Conservation (phyloP, 805 yeast genomes). For the Candida ascalaphidarum region DNA sequence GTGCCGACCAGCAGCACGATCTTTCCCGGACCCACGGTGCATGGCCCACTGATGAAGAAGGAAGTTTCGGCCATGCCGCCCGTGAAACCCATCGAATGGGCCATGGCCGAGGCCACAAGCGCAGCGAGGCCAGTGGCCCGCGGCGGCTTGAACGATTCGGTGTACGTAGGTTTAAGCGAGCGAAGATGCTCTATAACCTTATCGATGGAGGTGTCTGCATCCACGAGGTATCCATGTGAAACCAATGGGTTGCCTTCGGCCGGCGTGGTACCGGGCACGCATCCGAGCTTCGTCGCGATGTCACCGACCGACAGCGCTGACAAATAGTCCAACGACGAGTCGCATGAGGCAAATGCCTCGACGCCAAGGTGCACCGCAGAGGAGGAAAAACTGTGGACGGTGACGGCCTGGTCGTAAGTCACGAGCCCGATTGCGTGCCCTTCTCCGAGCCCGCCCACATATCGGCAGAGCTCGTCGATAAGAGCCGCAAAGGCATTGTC, state of each 20-base stretch:
- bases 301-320: background rate
- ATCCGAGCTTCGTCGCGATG: too few relatives aligned
- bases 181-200: slow-evolving; percentile 2
- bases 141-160: slow-evolving; percentile 19
- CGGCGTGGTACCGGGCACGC: too few relatives aligned
- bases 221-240: background rate
- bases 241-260: too few relatives aligned
- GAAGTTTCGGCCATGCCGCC: slow-evolving; percentile 17
- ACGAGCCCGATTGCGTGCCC: slow-evolving; percentile 8
- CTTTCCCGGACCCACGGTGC: slow-evolving; percentile 27
- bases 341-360: too few relatives aligned
- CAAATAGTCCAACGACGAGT: too few relatives aligned
- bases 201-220: background rate
- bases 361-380: too few relatives aligned
- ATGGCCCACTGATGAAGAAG: slow-evolving; percentile 30
- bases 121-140: slow-evolving; percentile 29
- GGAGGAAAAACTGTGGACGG: too few relatives aligned
- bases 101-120: slow-evolving; percentile 12
- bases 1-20: slow-evolving; percentile 1
- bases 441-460: slow-evolving; percentile 9
- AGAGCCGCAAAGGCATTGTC: slow-evolving; percentile 9
- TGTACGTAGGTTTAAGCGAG: slow-evolving; percentile 13
- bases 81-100: slow-evolving; percentile 11
- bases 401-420: slow-evolving; percentile 19
- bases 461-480: slow-evolving; percentile 5